Base-by-base conservation (phyloP, 73 alveolate genomes). In the Paramecium biaurelia region DNA sequence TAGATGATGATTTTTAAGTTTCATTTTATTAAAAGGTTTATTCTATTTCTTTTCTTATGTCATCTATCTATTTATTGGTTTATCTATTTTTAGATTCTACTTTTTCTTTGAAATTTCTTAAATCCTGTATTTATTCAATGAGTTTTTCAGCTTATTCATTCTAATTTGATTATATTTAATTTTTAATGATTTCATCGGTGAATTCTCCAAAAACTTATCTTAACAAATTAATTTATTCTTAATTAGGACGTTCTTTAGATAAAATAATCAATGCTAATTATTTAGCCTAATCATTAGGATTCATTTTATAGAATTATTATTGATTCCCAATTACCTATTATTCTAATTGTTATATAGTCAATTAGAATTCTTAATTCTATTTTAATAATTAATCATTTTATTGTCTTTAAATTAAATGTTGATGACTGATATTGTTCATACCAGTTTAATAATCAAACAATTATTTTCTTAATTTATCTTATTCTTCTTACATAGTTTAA, bases 231-330 rank as follows among this genome's bases (percentile, higher is more conserved):
- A 35, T 8, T 41, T 74, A 20, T 10, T 74, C 57, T 34, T 74
- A 7, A 37, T 11, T 74, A 4, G 87, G 87, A 11, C 67, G 56
- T 14, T 74, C 67, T 74, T 74, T 74, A 1, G 87, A 74, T 18
- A 74, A 11, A n/a, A 74, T 74, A 7, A 74, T 74, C 38, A 74
- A 41, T n/a, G 87, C 87, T 15, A 74, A 41, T 74, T 74, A 34
- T 41, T 74, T 15, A 4, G 87, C 87, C 26, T 63, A 63, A 74
- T 34, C 59, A 74, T 32, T 34, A 2, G 67, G 57, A 34, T 20
- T 74, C 59, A 74, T 34, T 10, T 30, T 67, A 67, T 67, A 5
- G 11, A 32, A 28, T 67, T 67, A 7, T 67, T 67, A 67, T 63
- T 20, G 26, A 63, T 24, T 63, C 6, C 45, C 84, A 14, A 63